Evolutionary conservation across 1,139 yeast genomes (phyloP), one percentile per base, ranked within the genome.

Genomic region (Magnusiomyces paraingens): DNA sequence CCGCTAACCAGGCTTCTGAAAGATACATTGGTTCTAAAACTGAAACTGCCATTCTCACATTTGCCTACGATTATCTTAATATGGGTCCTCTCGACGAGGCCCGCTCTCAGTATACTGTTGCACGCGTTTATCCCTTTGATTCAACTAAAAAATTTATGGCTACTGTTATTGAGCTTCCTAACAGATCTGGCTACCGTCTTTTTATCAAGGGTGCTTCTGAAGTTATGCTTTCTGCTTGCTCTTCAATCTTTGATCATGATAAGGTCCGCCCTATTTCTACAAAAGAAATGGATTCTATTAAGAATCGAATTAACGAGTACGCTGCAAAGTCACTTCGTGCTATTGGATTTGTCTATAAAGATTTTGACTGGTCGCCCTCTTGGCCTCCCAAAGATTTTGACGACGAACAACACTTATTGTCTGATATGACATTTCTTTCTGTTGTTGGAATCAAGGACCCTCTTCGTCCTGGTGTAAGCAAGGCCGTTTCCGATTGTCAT

Each of bases 361-460:
- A 87, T 65, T 83, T 83, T 61, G 67, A 66, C 14, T 74, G 73
- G 26, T 58, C 75, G 20, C 55, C 66, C 1, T 59, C 69, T 3
- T 86, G 95, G 95, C 90, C 95, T 2, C 91, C 93, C 21, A 62
- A 67, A 14, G 77, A 75, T 15, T 58, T 72, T 15, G 56, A 52
- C 8, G 58, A 64, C 17, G 59, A 56, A 3, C 52, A 54, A 15
- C 61, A 61, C 22, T 64, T 62, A 38, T 57, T 61, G 20, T 50
- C 57, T 10, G 62, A 64, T 47, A 61, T 67, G 56, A 66, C 69
- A 1, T 66, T 73, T 55, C 46, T 91, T 64, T 81, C 83, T 52
- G 73, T 91, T 52, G 91, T 90, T 44, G 99, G 98, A 62, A 88
- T 93, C 64, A 93, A 87, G 73, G 99, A 93, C 72, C 99, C 99